Evolutionary conservation across 2,329 filamentous ascomycete genomes (phyloP).

Genomic region (Phaeomoniella chlamydospora): DNA sequence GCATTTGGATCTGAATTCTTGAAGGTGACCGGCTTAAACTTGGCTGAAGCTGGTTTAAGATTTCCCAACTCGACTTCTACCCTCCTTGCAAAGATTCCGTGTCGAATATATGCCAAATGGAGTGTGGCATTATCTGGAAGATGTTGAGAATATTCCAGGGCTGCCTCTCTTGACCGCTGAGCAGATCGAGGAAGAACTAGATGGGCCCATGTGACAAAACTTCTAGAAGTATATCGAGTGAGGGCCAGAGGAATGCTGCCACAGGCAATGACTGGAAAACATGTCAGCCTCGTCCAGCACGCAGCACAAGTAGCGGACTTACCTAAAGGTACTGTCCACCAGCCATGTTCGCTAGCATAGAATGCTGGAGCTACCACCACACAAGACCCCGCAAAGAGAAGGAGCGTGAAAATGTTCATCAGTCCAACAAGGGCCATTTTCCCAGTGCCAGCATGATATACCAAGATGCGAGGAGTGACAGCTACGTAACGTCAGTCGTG

Average conservation of each 20-base stretch:
- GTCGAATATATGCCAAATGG: constrained; percentile 29
- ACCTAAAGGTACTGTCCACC: background rate
- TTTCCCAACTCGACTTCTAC: constrained; percentile 27
- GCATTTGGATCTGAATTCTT: constrained; percentile 19
- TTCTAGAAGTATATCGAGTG: constrained; percentile 43
- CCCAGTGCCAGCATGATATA: constrained; percentile 62
- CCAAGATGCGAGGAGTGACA: constrained; percentile 38
- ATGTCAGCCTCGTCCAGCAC: no score
- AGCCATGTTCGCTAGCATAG: constrained; percentile 20
- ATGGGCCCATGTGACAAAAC: constrained; percentile 60
- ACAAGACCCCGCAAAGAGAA: constrained; percentile 52
- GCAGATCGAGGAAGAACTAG: constrained; percentile 53
- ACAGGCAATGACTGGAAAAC: no score
- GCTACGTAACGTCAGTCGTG: constrained; percentile 3
- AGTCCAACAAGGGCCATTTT: constrained; percentile 54
- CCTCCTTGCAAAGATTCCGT: constrained; percentile 25
- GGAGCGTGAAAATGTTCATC: constrained; percentile 56
- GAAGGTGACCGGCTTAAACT: constrained; percentile 25
- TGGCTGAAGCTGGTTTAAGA: constrained; percentile 19
- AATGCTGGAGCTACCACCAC: constrained; percentile 49
- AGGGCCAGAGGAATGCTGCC: background rate
- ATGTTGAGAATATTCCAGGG: constrained; percentile 26
- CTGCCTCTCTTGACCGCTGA: constrained; percentile 39
- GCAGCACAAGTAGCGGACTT: no score
- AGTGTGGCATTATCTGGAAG: constrained; percentile 27